Base-by-base conservation (phyloP, 2,329 filamentous ascomycete species). In the Alternaria dauci region DNA sequence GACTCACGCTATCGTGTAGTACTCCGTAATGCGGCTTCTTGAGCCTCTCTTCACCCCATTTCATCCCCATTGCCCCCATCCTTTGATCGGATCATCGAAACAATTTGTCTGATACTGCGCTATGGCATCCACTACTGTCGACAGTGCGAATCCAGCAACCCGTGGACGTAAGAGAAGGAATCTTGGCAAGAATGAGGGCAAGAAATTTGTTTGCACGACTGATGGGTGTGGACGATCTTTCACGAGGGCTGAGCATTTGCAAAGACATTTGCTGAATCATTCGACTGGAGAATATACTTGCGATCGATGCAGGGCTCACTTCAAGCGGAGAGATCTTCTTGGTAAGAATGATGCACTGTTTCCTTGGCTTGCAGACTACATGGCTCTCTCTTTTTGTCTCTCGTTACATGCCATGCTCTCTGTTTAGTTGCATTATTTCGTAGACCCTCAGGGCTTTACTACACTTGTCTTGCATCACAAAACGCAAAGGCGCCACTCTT, bases 201-300 rank as follows among this genome's bases (percentile, higher is more conserved):
- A 92, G 80, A 86, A 83, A 83, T 82, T 79, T 59, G 64, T 76
- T 69, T 99, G 94, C 76, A 88, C 89, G 6, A 87, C 91, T 58
- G 89, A 91, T 62, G 92, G 90, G 18, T 99, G 94, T 75, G 93
- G 92, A 41, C 97, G 97, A 82, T 94, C 90, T 73, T 98, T 98
- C 77, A 97, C 94, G 9, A 88, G 94, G 76, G 94, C 94, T 8
- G 94, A 98, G 80, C 94, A 98, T 82, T 83, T 98, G 82, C 97
- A 97, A 80, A 89, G 94, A 48, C 94, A 98, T 81, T 91, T 97
- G 79, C 81, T 98, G 65, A 98, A 98, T 76, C 94, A 91, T 91
- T 85, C 79, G 84, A 73, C 65, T 23, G 77, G 77, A 12, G 83
- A 85, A 43, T 82, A 82, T 61, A 87, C 86, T 4, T 89, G 87